phyloP scores from a whole-genome alignment of 495 filamentous ascomycete genomes.

The Penicillium ucsense region DNA sequence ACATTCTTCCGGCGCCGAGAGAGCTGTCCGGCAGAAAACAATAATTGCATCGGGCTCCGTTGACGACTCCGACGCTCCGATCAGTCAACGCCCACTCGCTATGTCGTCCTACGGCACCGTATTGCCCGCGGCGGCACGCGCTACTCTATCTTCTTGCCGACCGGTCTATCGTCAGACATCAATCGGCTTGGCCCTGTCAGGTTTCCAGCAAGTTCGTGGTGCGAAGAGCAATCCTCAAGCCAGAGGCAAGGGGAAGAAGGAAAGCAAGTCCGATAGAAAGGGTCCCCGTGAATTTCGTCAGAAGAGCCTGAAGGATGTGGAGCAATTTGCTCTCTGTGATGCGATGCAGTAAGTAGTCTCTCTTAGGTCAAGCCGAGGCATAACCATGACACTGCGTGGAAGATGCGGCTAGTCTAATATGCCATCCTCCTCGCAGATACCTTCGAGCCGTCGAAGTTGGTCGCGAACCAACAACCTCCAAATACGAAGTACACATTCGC shows the following conservation, averaged over 20 bases:
- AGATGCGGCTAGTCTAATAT: slow-evolving; percentile 5
- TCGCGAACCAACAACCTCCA: slow-evolving; percentile 53
- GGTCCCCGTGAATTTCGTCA: slow-evolving; percentile 50
- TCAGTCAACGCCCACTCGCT: slow-evolving; percentile 9
- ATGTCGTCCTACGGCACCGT: slow-evolving; percentile 34
- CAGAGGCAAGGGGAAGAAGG: slow-evolving; percentile 33
- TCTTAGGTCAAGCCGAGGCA: too few species aligned
- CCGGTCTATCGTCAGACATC: slow-evolving; percentile 18
- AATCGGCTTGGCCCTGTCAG: slow-evolving; percentile 26
- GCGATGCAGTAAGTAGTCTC: slow-evolving; percentile 67
- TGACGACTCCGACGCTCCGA: slow-evolving; percentile 2
- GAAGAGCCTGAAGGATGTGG: slow-evolving; percentile 47
- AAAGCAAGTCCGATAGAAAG: slow-evolving; percentile 57
- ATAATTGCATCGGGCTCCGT: slow-evolving; percentile 17
- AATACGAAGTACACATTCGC: slow-evolving; percentile 82
- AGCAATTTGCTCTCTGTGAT: slow-evolving; percentile 76
- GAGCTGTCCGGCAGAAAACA: slow-evolving; percentile 32
- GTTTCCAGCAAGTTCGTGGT: slow-evolving; percentile 31
- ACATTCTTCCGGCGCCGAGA: slow-evolving; percentile 25
- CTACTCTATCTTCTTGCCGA: slow-evolving; percentile 29
- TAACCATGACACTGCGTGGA: not conserved
- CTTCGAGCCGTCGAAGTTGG: slow-evolving; percentile 90
- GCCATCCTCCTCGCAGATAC: slow-evolving; percentile 46
- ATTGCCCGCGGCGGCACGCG: slow-evolving; percentile 32
- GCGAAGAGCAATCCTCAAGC: slow-evolving; percentile 24